Percentiles rank a stretch among this genome's conserved stretches.
Evolutionary conservation across 176 grass and related monocot species (phyloP).

Genomic region (Carex scoparia): DNA sequence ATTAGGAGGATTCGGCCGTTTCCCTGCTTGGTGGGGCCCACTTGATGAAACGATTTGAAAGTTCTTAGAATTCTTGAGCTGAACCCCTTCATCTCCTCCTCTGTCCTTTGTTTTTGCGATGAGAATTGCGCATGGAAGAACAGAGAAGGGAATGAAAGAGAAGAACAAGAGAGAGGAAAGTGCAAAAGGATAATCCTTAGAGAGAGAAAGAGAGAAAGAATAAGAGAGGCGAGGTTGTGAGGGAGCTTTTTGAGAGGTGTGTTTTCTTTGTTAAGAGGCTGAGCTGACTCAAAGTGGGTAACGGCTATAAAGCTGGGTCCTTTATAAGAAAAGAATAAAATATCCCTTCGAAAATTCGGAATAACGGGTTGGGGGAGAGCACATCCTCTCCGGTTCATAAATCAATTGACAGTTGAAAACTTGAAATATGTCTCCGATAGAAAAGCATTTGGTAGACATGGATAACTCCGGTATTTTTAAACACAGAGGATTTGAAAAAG

Average conservation of each 20-base stretch:
- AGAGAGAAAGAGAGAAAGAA: not conserved
- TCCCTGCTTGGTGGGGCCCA: slow-evolving; percentile 3
- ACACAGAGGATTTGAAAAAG: not conserved
- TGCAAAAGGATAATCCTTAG: not conserved
- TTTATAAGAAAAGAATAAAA: not conserved
- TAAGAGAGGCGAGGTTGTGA: not conserved
- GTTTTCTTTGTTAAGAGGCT: not conserved
- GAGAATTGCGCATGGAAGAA: slow-evolving; percentile 20
- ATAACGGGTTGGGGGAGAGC: not conserved
- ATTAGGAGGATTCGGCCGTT: not conserved
- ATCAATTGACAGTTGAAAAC: not conserved
- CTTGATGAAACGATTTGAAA: slow-evolving; percentile 41
- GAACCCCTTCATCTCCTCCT: slow-evolving; percentile 39
- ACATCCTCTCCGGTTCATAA: not conserved
- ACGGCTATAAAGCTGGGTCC: slow-evolving; percentile 25
- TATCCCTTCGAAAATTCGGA: not conserved
- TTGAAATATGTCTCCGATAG: not conserved
- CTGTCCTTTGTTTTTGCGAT: not conserved
- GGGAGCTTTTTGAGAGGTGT: not conserved
- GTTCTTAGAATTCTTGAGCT: slow-evolving; percentile 56
- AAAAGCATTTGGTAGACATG: not conserved
- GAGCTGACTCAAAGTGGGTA: not conserved
- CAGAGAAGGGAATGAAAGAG: not conserved
- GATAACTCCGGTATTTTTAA: not conserved
- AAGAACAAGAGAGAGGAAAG: not conserved